phyloP scores from a whole-genome alignment of 305 asterid genomes.

The Stenogyne calaminthoides region DNA sequence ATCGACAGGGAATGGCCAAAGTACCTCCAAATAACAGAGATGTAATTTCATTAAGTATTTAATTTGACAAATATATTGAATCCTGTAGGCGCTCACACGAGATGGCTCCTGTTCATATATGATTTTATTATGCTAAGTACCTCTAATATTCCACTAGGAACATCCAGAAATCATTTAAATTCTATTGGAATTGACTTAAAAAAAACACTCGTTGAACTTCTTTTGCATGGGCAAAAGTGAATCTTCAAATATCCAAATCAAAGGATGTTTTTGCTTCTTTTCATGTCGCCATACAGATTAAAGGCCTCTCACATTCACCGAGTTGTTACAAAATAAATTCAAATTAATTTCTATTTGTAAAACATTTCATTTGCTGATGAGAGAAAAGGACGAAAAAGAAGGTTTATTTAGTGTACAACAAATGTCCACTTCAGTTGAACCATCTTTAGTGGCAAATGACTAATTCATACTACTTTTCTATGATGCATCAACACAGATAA shows the following conservation, averaged over 20 bases:
- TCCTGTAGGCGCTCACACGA: slow-evolving; percentile 17
- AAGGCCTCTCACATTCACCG: background rate
- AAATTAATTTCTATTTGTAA: background rate
- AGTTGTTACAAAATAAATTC: background rate
- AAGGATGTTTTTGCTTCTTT: background rate
- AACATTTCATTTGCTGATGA: background rate
- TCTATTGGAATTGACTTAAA: background rate
- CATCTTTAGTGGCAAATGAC: slow-evolving; percentile 5
- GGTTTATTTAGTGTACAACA: slow-evolving; percentile 1
- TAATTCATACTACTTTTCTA: background rate
- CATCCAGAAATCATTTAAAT: background rate
- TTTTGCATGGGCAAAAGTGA: background rate
- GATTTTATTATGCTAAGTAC: slow-evolving; percentile 5
- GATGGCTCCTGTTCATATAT: background rate
- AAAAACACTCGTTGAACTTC: background rate
- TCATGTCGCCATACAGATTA: background rate
- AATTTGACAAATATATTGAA: slow-evolving; percentile 6
- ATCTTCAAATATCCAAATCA: slow-evolving; percentile 4
- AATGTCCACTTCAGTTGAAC: slow-evolving; percentile 17
- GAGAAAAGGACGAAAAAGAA: background rate
- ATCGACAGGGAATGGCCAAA: slow-evolving; percentile 5
- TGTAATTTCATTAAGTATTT: background rate
- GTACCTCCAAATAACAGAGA: slow-evolving; percentile 13
- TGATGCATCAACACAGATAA: slow-evolving; percentile 19
- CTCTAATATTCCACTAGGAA: background rate